A percentile compares a stretch with the other conserved stretches of the same genome.
Conservation (phyloP, 2,329 filamentous ascomycete genomes). For the Fusarium sp. region DNA sequence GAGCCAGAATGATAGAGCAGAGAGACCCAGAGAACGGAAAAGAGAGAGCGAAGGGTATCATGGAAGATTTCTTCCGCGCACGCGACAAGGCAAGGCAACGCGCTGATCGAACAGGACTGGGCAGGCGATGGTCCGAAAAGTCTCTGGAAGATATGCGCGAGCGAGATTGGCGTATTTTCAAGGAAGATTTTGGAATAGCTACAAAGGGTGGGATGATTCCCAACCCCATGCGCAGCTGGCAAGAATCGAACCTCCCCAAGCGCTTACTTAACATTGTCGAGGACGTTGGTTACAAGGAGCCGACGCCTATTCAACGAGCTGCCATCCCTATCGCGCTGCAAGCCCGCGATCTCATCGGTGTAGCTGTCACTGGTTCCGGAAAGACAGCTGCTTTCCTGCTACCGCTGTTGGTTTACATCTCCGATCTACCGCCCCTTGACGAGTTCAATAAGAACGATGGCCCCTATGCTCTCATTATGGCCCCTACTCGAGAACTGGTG, state of each 20-base stretch:
- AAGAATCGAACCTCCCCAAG: constrained; percentile 83
- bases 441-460: constrained; percentile 93
- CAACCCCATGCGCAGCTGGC: constrained; percentile 96
- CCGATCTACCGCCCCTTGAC: constrained; percentile 85
- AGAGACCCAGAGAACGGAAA: constrained; percentile 81
- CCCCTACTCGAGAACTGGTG: constrained; percentile 95
- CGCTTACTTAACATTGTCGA: constrained; percentile 84
- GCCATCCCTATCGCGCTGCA: constrained; percentile 96
- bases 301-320: constrained; percentile 90
- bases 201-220: constrained; percentile 94
- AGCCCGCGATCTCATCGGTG: constrained; percentile 95
- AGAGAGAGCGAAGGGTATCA: constrained; percentile 80
- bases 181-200: constrained; percentile 97
- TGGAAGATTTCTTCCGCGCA: constrained; percentile 83
- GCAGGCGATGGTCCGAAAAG: constrained; percentile 98
- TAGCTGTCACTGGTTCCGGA: constrained; percentile 97
- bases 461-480: constrained; percentile 96
- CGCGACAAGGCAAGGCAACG: constrained; percentile 75
- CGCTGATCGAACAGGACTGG: constrained; percentile 78
- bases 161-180: constrained; percentile 99
- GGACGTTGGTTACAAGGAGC: constrained; percentile 89
- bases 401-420: constrained; percentile 93
- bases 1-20: constrained; percentile 77
- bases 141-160: constrained; percentile 92
- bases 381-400: constrained; percentile 97